Evolutionary conservation across 805 yeast genomes (phyloP), one percentile per base, ranked within the genome.

Genomic region (Myxozyma vanderwaltii): DNA sequence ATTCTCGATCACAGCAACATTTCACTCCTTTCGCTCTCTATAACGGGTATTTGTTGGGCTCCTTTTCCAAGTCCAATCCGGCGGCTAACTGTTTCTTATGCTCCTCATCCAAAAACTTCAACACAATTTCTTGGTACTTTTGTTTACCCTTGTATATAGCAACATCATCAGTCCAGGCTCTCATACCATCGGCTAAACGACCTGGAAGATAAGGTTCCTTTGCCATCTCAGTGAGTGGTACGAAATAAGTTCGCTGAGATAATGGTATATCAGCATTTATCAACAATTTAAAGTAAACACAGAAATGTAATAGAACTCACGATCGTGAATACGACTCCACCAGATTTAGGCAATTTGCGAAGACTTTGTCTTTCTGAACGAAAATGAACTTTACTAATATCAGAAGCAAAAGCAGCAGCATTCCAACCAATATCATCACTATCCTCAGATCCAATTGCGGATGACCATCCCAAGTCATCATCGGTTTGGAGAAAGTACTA

Each of bases 331-430:
- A 81, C 72, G 23, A 78, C 74, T 12, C 81, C 86, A 10, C 89
- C 88, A 2, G 82, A 71, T 39, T 77, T 72, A 13, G 89, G 89
- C 58, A 85, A 74, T 67, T 86, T 75, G 65, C 88, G 76, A 52
- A 85, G 74, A 48, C 85, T 77, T 69, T 85, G 89, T 70, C 89
- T 75, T 69, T 85, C 89, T 27, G 86, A 81, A 64, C 89, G 77
- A 71, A 79, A 84, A 70, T 79, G 81, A 33, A 85, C 69, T 59
- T 78, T 77, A 17, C 72, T 73, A 7, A 82, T 71, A 31, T 75
- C 77, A 0, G 69, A 70, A 1, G 88, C 88, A 13, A 75, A 71
- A 13, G 71, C 66, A 4, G 88, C 86, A 0, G 88, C 81, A 33
- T 63, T 61, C 89, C 89, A 85, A 23, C 88, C 88, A 41, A 84